phyloP scores from a whole-genome alignment of 2,329 filamentous ascomycete genomes.

The Apiospora phragmitis region DNA sequence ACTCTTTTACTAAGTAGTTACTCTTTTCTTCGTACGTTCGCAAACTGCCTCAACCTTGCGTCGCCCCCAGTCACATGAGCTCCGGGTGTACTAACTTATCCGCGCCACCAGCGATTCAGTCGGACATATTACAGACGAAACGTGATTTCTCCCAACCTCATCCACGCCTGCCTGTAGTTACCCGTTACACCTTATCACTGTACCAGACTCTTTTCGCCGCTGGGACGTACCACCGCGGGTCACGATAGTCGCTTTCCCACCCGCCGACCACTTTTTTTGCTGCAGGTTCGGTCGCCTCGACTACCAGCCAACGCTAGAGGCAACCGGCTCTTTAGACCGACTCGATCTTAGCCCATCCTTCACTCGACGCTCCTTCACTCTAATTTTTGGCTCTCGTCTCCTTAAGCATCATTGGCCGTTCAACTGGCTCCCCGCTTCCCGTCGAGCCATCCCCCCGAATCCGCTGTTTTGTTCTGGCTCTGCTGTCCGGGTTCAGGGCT shows the following conservation, averaged over 20 bases:
- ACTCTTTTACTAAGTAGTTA: neutral
- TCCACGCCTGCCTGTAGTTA: neutral
- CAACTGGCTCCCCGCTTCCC: constrained; percentile 3
- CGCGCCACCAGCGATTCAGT: neutral
- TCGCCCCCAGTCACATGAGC: neutral
- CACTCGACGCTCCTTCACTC: neutral
- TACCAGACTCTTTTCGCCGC: neutral
- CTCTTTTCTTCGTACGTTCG: neutral
- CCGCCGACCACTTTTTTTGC: neutral
- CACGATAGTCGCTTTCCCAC: constrained; percentile 5
- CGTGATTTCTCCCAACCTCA: neutral
- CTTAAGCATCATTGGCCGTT: constrained; percentile 1
- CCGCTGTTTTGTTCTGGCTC: neutral
- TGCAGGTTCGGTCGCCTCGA: neutral
- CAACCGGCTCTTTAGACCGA: neutral
- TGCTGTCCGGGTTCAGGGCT: neutral
- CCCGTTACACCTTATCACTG: neutral
- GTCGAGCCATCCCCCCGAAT: neutral
- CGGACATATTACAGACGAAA: neutral
- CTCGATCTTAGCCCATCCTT: neutral
- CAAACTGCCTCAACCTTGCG: neutral
- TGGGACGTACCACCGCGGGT: neutral
- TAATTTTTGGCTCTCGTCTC: neutral
- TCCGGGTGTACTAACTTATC: neutral
- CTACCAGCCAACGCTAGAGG: neutral